A percentile compares a stretch with the other conserved stretches of the same genome.
phyloP scores from a whole-genome alignment of 2,329 filamentous ascomycete genomes.

The Sphaceloma murrayae region DNA sequence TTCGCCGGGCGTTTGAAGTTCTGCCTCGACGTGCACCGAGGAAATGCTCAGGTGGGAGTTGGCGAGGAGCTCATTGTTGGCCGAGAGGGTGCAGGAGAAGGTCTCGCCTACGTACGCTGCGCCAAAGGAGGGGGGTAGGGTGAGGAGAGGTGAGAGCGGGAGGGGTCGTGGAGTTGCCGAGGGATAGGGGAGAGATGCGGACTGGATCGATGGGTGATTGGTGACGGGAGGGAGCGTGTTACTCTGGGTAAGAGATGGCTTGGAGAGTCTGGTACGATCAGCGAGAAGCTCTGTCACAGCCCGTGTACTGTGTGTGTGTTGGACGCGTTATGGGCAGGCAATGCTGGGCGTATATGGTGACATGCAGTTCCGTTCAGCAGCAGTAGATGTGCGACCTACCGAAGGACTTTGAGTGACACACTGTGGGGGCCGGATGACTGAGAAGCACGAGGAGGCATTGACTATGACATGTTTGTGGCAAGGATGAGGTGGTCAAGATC shows the following conservation, averaged over 20 bases:
- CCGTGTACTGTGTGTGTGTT: no score
- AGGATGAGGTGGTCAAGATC: no score
- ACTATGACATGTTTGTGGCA: background rate
- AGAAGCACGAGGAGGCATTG: constrained; percentile 8
- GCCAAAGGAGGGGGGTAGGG: constrained; percentile 82
- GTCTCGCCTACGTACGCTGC: constrained; percentile 93
- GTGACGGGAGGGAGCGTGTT: constrained; percentile 50
- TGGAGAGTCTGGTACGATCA: constrained; percentile 70
- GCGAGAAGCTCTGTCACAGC: no score
- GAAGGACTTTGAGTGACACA: constrained; percentile 70
- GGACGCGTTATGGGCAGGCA: no score
- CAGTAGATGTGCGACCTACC: constrained; percentile 72
- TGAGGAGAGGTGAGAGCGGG: constrained; percentile 55
- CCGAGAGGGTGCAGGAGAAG: constrained; percentile 88
- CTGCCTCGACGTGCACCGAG: constrained; percentile 73
- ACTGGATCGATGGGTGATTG: constrained; percentile 43
- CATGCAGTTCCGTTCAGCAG: no score
- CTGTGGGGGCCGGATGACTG: constrained; percentile 52
- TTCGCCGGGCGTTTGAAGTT: constrained; percentile 87
- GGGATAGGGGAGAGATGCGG: constrained; percentile 68
- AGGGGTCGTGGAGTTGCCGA: constrained; percentile 39
- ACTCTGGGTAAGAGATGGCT: constrained; percentile 65
- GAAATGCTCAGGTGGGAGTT: constrained; percentile 46
- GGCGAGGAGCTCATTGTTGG: constrained; percentile 66
- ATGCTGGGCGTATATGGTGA: no score